Base-by-base conservation (phyloP, 495 filamentous ascomycete species). In the Aspergillus campestris region DNA sequence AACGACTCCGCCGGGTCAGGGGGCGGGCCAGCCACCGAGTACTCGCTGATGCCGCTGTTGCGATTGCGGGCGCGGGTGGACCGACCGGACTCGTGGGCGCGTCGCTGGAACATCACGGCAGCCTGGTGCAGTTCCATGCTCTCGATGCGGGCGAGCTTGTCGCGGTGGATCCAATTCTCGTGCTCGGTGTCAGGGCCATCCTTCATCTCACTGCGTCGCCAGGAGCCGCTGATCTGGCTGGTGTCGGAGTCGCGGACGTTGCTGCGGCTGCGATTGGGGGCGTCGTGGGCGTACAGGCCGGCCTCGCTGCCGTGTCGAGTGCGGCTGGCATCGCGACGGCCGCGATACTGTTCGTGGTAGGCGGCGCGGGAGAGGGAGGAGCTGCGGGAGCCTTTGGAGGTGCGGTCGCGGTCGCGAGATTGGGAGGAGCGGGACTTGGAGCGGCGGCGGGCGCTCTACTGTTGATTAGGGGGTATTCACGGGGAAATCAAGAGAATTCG, bases 121-220 rank as follows among this genome's bases (percentile, higher is more conserved):
- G 89, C 89, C 57, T 87, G 87, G 54, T 94, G 87, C 50, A 96
- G 71, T 62, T 98, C 92, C 62, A 88, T 77, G 56, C 75, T 95
- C 70, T 98, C 92, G 53, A 98, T 98, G 58, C 80, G 77, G 30
- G 88, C 90, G 38, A 98, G 66, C 65, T 97, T 98, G 64, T 98
- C 92, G 15, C 92, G 77, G 60, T 98, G 90, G 47, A 98, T 97
- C 92, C 92, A 97, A 36, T 79, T 75, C 52, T 74, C 77, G 28
- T 69, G 57, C 11, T 65, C 65, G 15, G 51, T 49, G 6, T 60
- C 56, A 40, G 42, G 31, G 30, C 46, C 38, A 8, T 43, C 45
- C 34, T 56, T 42, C 32, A 40, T 33, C 2, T 60, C 61, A 9
- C 48, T 40, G 15, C 57, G 50, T 8, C 39, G 38, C 2, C 47